Evolutionary conservation across 306 rosid species (phyloP).

Genomic region (Acacia confusa): DNA sequence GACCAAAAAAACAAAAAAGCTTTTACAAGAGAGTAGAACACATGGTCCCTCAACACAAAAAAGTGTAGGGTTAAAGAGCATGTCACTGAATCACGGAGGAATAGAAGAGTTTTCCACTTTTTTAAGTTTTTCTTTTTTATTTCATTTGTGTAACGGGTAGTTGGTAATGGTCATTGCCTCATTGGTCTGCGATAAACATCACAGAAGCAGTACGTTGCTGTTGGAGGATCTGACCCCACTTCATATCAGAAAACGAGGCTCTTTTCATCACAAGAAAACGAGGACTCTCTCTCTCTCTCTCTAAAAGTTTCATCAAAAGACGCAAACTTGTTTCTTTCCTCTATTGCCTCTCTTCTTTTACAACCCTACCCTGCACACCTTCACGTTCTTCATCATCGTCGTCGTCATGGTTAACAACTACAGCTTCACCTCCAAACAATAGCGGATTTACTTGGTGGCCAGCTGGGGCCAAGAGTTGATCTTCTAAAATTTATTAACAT

Average conservation of each 20-base stretch:
- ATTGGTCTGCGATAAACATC: conserved; percentile 10
- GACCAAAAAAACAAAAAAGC: too few relatives aligned
- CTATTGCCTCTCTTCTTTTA: neutral
- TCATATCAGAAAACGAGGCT: neutral
- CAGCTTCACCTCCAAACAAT: neutral
- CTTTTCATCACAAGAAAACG: conserved; percentile 48
- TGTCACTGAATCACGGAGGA: neutral
- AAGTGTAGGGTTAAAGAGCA: neutral
- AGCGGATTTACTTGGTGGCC: too few relatives aligned
- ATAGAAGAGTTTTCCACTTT: neutral
- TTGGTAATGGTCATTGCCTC: too few relatives aligned
- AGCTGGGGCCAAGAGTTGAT: too few relatives aligned
- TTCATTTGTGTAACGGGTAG: neutral
- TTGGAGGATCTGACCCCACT: neutral
- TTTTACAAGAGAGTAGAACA: neutral
- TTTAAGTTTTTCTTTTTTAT: too few relatives aligned
- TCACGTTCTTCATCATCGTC: neutral
- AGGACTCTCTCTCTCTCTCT: neutral
- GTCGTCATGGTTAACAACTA: neutral
- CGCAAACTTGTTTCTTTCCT: conserved; percentile 20
- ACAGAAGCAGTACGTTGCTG: neutral
- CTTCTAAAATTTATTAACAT: too few relatives aligned
- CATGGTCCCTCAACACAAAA: neutral
- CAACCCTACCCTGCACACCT: neutral
- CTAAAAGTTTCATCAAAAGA: conserved; percentile 35